Conservation (phyloP, 139 green algal genomes). For the Micractinium conductrix region DNA sequence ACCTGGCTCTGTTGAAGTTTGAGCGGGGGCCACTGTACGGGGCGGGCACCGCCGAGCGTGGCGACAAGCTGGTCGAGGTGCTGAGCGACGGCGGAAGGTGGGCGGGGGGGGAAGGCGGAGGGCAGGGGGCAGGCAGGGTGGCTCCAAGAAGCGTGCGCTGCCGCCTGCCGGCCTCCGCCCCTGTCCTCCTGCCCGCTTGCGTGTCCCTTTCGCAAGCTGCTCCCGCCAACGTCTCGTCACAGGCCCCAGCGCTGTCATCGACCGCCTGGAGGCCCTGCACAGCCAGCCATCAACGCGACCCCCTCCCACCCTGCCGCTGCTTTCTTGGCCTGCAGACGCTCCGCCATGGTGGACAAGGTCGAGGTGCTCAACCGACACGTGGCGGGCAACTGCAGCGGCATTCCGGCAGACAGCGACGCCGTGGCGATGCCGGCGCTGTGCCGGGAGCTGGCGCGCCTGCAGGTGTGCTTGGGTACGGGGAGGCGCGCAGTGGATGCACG, state of each 20-base stretch:
- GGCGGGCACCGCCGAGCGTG: slow-evolving; percentile 15
- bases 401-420: slow-evolving; percentile 54
- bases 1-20: slow-evolving; percentile 90
- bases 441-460: slow-evolving; percentile 23
- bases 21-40: slow-evolving; percentile 59
- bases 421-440: slow-evolving; percentile 47
- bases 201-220: too few relatives aligned
- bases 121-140: neutral
- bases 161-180: too few relatives aligned
- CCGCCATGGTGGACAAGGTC: slow-evolving; percentile 69
- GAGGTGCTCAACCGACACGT: slow-evolving; percentile 60
- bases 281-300: too few relatives aligned
- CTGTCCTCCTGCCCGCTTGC: too few relatives aligned
- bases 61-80: slow-evolving; percentile 68
- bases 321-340: slow-evolving; percentile 23
- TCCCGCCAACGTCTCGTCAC: too few relatives aligned
- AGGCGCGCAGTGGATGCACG: neutral
- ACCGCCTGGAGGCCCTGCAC: too few relatives aligned
- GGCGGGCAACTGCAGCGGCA: slow-evolving; percentile 48
- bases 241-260: too few relatives aligned
- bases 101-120: neutral
- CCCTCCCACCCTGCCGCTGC: too few relatives aligned
- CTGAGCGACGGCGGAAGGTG: slow-evolving; percentile 40
- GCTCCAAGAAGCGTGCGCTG: too few relatives aligned
- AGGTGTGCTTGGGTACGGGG: neutral